Evolutionary conservation across 306 rosid genomes (phyloP), one percentile per base, ranked within the genome.

Genomic region (Glycine tomentella): DNA sequence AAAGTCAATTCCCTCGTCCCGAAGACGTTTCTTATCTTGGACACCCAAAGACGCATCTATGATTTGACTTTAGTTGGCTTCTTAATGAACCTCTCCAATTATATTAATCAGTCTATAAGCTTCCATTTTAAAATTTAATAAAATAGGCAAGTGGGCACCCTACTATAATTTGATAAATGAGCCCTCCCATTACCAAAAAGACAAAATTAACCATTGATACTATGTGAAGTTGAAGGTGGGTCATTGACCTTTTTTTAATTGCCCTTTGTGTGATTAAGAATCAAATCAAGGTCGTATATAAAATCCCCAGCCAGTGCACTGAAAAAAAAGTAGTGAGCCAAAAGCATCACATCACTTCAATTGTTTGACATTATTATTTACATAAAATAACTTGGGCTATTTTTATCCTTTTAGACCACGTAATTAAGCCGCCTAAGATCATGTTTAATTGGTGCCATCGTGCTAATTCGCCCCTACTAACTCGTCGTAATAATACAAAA

Each of bases 1-100:
- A 86, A 91, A 95, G 98, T 95, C 98, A 95, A 92, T 84, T 85
- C 88, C 76, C 85, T 80, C 89, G 84, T 88, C 92, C 85, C 88
- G 77, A 87, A 80, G 89, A 86, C 84, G 79, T 84, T 73, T 81
- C 78, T 84, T 59, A 73, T 84, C 62, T 90, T 92, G 79, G 82
- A 89, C 90, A 83, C 89, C 90, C 78, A 87, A 80, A 80, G 90
- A 85, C 92, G 92, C 98, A 91, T 91, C 94, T 87, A 79, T 75
- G 82, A 68, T 88, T 86, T 95, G 97, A 95, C 98, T 95, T 95
- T 91, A 77, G 50, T 87, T 75, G 68, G 68, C 82, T 58, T 85
- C 86, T 81, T 83, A 86, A 87, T 83, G 67, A 79, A 69, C 81
- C 74, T 51, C 31, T 25, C 55, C 33, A 57, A 75, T 82, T 84